Percentiles rank a stretch among this genome's conserved stretches.
Evolutionary conservation across 2,329 filamentous ascomycete genomes (phyloP).

Genomic region (Monosporascus sp.): DNA sequence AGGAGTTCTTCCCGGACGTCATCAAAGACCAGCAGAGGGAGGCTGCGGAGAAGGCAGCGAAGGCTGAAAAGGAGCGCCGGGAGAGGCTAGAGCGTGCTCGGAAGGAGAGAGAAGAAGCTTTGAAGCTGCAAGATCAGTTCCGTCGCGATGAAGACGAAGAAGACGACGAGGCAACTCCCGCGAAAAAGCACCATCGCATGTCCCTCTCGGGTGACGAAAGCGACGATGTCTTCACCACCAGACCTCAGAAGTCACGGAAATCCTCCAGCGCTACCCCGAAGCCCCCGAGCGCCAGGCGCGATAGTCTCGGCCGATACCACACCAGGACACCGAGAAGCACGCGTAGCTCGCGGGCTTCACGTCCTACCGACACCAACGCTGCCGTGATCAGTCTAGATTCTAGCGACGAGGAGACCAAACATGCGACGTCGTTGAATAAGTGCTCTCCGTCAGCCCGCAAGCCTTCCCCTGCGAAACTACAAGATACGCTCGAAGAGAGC

Average conservation of each 20-base stretch:
- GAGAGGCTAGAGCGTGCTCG: slow-evolving; percentile 12
- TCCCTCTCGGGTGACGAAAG: slow-evolving; percentile 11
- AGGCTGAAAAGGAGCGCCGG: slow-evolving; percentile 19
- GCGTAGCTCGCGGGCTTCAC: background rate
- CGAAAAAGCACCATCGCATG: slow-evolving; percentile 18
- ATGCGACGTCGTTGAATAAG: slow-evolving; percentile 2
- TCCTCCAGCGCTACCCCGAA: slow-evolving; percentile 7
- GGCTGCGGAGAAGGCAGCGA: slow-evolving; percentile 19
- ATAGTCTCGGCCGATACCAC: slow-evolving; percentile 2
- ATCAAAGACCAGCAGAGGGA: slow-evolving; percentile 33
- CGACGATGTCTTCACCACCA: slow-evolving; percentile 10
- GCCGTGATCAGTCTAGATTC: slow-evolving; percentile 20
- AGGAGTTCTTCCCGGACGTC: slow-evolving; percentile 42
- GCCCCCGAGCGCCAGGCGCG: slow-evolving; percentile 8
- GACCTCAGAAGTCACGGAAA: slow-evolving; percentile 11
- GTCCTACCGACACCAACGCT: background rate
- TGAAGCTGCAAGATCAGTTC: background rate
- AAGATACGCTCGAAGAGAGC: slow-evolving; percentile 1
- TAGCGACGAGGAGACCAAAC: slow-evolving; percentile 16
- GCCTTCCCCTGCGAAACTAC: background rate
- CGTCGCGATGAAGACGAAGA: slow-evolving; percentile 5
- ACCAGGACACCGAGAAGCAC: slow-evolving; percentile 1
- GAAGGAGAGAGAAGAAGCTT: slow-evolving; percentile 3
- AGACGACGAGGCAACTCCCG: slow-evolving; percentile 6
- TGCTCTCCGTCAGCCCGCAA: background rate